A percentile compares a stretch with the other conserved stretches of the same genome.
Evolutionary conservation across 1,284 basidiomycete genomes (phyloP).

Genomic region (Rhizoctonia solani): DNA sequence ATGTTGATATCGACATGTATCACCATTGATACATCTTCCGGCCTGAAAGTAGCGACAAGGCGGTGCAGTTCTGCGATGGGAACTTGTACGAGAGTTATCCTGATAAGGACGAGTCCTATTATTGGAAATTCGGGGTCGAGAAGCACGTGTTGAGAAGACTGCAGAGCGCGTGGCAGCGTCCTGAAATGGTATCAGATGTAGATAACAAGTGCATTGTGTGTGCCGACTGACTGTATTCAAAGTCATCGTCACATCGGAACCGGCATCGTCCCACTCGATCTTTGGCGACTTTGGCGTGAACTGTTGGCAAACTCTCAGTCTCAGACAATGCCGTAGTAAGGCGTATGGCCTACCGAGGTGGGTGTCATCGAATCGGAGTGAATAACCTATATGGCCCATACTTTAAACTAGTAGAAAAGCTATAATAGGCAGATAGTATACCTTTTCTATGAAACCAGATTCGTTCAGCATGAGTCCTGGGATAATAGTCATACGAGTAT

Average conservation of each 20-base stretch:
- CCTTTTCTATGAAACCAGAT: neutral
- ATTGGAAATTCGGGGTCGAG: slow-evolving; percentile 21
- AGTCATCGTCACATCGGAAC: neutral
- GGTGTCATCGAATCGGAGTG: neutral
- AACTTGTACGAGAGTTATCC: slow-evolving; percentile 3
- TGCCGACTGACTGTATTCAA: neutral
- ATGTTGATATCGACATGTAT: slow-evolving; percentile 28
- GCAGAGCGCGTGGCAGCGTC: slow-evolving; percentile 6
- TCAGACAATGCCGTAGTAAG: neutral
- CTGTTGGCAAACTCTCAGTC: neutral
- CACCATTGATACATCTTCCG: slow-evolving; percentile 16
- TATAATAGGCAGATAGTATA: neutral
- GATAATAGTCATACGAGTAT: neutral
- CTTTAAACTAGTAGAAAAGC: neutral
- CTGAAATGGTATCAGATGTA: neutral
- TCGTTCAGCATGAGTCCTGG: neutral
- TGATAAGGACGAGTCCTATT: slow-evolving; percentile 30
- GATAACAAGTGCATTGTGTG: neutral
- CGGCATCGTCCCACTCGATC: neutral
- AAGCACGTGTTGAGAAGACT: slow-evolving; percentile 3
- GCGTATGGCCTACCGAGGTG: neutral
- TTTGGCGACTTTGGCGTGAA: neutral
- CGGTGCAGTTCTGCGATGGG: neutral
- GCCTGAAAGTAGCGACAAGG: slow-evolving; percentile 23
- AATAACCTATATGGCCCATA: neutral